Base-by-base conservation (phyloP, 257 asterid species). In the Paulownia fortunei region DNA sequence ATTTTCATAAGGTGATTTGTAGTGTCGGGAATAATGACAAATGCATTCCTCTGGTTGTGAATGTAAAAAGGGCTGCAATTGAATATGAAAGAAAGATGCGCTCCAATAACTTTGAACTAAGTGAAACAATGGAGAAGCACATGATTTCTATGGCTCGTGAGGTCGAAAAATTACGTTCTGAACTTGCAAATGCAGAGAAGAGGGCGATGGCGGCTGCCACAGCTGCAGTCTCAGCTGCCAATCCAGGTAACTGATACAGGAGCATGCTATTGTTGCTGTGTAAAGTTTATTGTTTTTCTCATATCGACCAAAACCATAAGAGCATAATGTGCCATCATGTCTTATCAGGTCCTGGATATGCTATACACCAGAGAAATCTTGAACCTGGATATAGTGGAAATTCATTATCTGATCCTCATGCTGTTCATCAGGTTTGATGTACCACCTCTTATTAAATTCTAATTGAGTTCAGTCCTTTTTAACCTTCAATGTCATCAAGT, bases 121-220 rank as follows among this genome's bases (percentile, higher is more conserved):
- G 87, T 82, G 96, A 85, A 21, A 85, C 80, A 69, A 88, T 95
- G 97, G 97, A 91, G 88, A 87, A 91, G 76, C 89, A 87, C 72
- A 71, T 88, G 86, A 61, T 66, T n/a, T 76, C 90, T 42, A 18
- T 90, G 89, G 83, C 93, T 55, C 82, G 52, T 72, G 98, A 92
- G 82, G 84, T 90, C 24, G 91, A 95, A 62, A 84, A 85, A 37
- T 80, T 94, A 55, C 91, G 78, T 9, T 81, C 86, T 70, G 90
- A 90, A 78, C 97, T 92, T 81, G 91, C 86, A 68, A 73, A 85
- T 83, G 92, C 92, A 26, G 92, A 89, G 82, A 84, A 82, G 80
- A 84, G 86, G 75, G 94, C 87, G 32, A 81, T 72, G 86, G 87
- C 84, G 1, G 85, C 89, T 13, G 87, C 88, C 0, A 84, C 82